Evolutionary conservation across 1,139 yeast genomes (phyloP), one percentile per base, ranked within the genome.

Genomic region (Lodderomyces orthopsilosis): DNA sequence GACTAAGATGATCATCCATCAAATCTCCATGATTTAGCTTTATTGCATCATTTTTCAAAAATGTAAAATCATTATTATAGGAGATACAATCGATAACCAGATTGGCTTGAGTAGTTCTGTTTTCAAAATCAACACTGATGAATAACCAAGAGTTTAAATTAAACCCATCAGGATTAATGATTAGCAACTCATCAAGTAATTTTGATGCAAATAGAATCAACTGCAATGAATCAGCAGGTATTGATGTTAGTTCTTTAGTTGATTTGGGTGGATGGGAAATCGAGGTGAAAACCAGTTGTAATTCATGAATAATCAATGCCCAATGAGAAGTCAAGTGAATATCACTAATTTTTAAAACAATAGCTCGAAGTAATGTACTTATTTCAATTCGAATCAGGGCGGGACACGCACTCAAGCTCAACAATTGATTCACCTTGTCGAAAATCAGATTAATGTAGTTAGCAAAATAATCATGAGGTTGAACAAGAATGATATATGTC

Each of bases 71-170:
- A 40, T 70, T 70, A 38, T 66, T 63, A 19, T 59, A 57, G 2
- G 81, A 65, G 9, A 81, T 72, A 49, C 66, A 68, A 52, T 81
- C 86, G 28, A 77, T 63, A 17, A 79, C 53, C 41, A 38, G 41
- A 6, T 8, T 14, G 0, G 83, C 66, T 41, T 69, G 58, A 2
- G 40, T 15, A 12, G 34, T 13, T 8, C 34, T 40, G 26, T 81
- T 81, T 50, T 85, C 90, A 32, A 84, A 75, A 19, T 79, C 81
- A 51, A 85, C 87, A 27, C 84, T 75, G 12, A 91, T 77, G 60
- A 89, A 93, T 1, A 91, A 68, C 98, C 98, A 93, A 55, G 88
- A 93, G 52, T 79, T 74, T 51, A 85, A 63, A 54, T 83, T 84
- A 62, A 93, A 91, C 43, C 89, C 96, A 56, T 90, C 97, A 42